Evolutionary conservation across 2,329 filamentous ascomycete genomes (phyloP).

Genomic region (Claviceps pazoutovae): DNA sequence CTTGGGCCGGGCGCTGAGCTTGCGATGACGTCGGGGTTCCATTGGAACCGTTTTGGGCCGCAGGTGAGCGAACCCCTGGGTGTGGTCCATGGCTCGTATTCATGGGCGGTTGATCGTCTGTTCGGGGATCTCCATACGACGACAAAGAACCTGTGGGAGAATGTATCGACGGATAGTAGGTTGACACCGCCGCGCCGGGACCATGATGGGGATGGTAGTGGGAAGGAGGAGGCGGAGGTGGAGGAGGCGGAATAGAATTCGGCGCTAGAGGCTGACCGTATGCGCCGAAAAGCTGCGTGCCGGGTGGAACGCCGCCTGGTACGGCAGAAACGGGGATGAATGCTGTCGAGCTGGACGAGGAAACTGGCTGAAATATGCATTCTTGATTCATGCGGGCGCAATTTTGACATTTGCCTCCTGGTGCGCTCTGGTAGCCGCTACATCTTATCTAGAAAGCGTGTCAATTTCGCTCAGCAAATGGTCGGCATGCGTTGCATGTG

Average conservation of each 20-base stretch:
- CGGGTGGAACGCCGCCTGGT: slow-evolving; percentile 42
- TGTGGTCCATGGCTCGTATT: slow-evolving; percentile 15
- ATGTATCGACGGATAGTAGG: slow-evolving; percentile 28
- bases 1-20: slow-evolving; percentile 10
- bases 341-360: slow-evolving; percentile 39
- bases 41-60: slow-evolving; percentile 22
- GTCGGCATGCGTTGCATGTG: neutral
- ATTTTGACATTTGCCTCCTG: slow-evolving; percentile 45
- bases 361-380: slow-evolving; percentile 47
- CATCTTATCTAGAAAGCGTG: slow-evolving; percentile 36
- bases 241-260: slow-evolving; percentile 14
- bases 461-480: neutral
- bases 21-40: slow-evolving; percentile 21
- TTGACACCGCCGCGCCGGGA: slow-evolving; percentile 19
- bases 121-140: slow-evolving; percentile 21
- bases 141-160: slow-evolving; percentile 31
- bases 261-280: slow-evolving; percentile 41
- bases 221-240: too few relatives aligned
- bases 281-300: slow-evolving; percentile 41
- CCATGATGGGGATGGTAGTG: slow-evolving; percentile 9
- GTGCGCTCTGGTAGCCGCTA: slow-evolving; percentile 45
- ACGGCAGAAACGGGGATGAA: slow-evolving; percentile 46
- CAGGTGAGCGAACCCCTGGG: slow-evolving; percentile 23
- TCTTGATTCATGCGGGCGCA: slow-evolving; percentile 49
- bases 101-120: slow-evolving; percentile 15